These are phyloP conservation scores for Aspergillus bombycis DNA, from an alignment of 2,329 filamentous ascomycete genomes.

Conservation along the genomic window DNA sequence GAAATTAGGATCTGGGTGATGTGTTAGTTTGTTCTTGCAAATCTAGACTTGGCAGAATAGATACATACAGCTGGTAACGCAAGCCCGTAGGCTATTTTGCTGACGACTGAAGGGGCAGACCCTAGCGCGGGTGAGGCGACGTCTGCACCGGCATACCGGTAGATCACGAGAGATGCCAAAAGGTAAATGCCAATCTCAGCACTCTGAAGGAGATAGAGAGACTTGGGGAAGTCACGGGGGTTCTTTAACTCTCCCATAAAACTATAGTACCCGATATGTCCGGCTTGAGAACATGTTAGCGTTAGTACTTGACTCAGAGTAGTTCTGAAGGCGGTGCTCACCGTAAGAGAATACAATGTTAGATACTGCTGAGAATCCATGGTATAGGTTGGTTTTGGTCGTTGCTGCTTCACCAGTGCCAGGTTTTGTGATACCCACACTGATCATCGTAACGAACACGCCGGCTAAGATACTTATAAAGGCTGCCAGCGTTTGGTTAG, in stretches of 20 bases:
- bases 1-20: slow-evolving; percentile 61
- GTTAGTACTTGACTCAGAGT: background rate
- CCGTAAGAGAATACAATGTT: slow-evolving; percentile 74
- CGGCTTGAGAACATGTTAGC: slow-evolving; percentile 29
- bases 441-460: slow-evolving; percentile 70
- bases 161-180: slow-evolving; percentile 69
- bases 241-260: slow-evolving; percentile 67
- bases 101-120: slow-evolving; percentile 58
- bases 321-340: background rate
- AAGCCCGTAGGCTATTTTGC: slow-evolving; percentile 68
- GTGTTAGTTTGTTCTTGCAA: background rate
- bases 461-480: slow-evolving; percentile 67
- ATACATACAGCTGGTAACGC: slow-evolving; percentile 61
- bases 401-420: slow-evolving; percentile 40
- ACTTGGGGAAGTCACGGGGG: slow-evolving; percentile 63
- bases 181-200: slow-evolving; percentile 65
- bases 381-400: slow-evolving; percentile 50
- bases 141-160: slow-evolving; percentile 64
- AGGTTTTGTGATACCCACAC: slow-evolving; percentile 58
- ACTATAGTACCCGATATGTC: slow-evolving; percentile 71
- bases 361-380: slow-evolving; percentile 63
- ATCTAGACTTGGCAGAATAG: background rate
- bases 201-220: slow-evolving; percentile 63
- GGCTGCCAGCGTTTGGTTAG: slow-evolving; percentile 31
- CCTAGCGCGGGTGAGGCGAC: slow-evolving; percentile 69